A percentile compares a stretch with the other conserved stretches of the same genome.
phyloP scores from a whole-genome alignment of 768 basidiomycete genomes.

The Pisolithus orientalis region DNA sequence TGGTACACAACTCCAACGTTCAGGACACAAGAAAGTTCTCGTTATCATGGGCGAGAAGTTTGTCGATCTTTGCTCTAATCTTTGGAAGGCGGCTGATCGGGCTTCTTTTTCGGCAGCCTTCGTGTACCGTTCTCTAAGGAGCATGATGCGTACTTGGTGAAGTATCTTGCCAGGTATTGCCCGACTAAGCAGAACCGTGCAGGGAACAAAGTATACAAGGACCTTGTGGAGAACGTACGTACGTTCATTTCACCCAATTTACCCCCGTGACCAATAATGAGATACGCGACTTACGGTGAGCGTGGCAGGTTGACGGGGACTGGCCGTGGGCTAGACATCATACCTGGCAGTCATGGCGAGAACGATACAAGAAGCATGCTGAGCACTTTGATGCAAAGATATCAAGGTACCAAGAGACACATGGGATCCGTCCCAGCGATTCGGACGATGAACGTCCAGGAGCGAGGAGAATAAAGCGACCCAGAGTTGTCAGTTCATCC shows the following conservation, averaged over 20 bases:
- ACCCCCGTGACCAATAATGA: not conserved
- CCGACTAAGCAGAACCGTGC: conserved; percentile 35
- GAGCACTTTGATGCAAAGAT: conserved; percentile 39
- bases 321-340: conserved; percentile 53
- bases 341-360: conserved; percentile 58
- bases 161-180: conserved; percentile 46
- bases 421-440: conserved; percentile 3
- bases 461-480: not conserved
- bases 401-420: conserved; percentile 30
- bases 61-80: no score
- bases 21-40: no score
- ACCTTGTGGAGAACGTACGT: conserved; percentile 42
- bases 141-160: conserved; percentile 38
- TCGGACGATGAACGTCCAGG: not conserved
- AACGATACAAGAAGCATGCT: conserved; percentile 47
- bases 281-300: not conserved
- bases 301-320: conserved; percentile 27
- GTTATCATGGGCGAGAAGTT: no score
- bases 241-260: not conserved
- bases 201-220: conserved; percentile 41
- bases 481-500: not conserved
- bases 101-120: not conserved
- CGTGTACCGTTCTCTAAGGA: conserved; percentile 28
- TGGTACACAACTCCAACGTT: no score
- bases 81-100: no score